Conservation (phyloP, 176 grass and related monocot genomes). For the Bonia amplexicaulis region DNA sequence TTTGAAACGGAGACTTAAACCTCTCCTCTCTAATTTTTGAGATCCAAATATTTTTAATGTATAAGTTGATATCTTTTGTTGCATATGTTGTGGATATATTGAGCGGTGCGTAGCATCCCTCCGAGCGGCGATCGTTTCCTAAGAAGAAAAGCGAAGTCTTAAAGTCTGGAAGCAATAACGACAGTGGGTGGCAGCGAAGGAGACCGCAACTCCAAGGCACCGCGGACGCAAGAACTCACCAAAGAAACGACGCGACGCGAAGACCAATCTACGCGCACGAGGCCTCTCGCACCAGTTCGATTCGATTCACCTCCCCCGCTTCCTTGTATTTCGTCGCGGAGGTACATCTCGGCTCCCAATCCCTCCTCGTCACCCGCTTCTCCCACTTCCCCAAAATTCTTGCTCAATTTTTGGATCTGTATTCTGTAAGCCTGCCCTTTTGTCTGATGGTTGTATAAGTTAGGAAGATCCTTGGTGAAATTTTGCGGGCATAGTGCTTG, state of each 20-base stretch:
- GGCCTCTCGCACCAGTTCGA: slow-evolving; percentile 8
- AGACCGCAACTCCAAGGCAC: slow-evolving; percentile 34
- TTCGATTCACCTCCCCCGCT: slow-evolving; percentile 1
- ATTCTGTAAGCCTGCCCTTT: background rate
- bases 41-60: too few relatives aligned
- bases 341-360: slow-evolving; percentile 6
- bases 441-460: background rate
- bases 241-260: background rate
- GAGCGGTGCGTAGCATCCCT: too few relatives aligned
- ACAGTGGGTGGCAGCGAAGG: background rate
- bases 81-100: too few relatives aligned
- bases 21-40: too few relatives aligned
- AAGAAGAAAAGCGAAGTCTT: background rate
- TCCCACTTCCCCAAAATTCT: background rate
- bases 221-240: slow-evolving; percentile 1
- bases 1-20: too few relatives aligned
- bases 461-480: background rate
- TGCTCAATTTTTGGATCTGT: background rate
- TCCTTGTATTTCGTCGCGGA: slow-evolving; percentile 2
- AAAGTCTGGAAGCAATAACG: background rate
- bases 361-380: background rate
- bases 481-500: background rate
- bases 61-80: too few relatives aligned
- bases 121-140: too few relatives aligned
- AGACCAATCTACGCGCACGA: slow-evolving; percentile 22